These are phyloP conservation scores for Colletotrichum sidae DNA, from an alignment of 2,329 filamentous ascomycete genomes.

Conservation along the genomic window DNA sequence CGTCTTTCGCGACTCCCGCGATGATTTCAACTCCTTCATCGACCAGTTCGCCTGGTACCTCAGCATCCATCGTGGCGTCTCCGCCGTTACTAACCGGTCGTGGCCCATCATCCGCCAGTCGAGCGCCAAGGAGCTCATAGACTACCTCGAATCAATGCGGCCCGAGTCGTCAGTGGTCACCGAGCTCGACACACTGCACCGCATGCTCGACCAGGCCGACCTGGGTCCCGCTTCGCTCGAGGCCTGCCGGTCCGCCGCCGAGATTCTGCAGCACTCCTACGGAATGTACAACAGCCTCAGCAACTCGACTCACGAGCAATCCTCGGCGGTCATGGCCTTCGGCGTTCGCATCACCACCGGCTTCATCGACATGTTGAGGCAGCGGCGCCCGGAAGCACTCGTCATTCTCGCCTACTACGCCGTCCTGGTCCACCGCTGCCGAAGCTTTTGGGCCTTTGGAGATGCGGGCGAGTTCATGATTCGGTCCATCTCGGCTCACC, in stretches of 20 bases:
- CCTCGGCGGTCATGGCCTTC: slow-evolving; percentile 45
- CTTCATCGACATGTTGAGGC: slow-evolving; percentile 50
- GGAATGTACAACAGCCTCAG: slow-evolving; percentile 45
- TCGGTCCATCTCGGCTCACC: slow-evolving; percentile 40
- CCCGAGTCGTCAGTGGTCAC: slow-evolving; percentile 44
- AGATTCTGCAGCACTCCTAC: slow-evolving; percentile 49
- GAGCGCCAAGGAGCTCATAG: slow-evolving; percentile 43
- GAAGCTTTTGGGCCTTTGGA: slow-evolving; percentile 51
- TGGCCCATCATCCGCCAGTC: slow-evolving; percentile 51
- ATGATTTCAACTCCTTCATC: slow-evolving; percentile 53
- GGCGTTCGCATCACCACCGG: slow-evolving; percentile 46
- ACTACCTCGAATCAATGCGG: slow-evolving; percentile 39
- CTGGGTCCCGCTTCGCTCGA: slow-evolving; percentile 43
- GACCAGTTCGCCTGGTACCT: slow-evolving; percentile 55
- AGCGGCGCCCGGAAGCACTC: slow-evolving; percentile 54
- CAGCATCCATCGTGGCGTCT: slow-evolving; percentile 56
- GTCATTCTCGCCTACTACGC: slow-evolving; percentile 63
- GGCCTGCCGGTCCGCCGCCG: slow-evolving; percentile 46
- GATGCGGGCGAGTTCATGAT: slow-evolving; percentile 47
- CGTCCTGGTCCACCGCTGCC: slow-evolving; percentile 57
- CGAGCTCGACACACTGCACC: slow-evolving; percentile 41
- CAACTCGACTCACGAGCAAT: slow-evolving; percentile 42
- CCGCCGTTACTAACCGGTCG: slow-evolving; percentile 48
- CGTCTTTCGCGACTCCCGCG: slow-evolving; percentile 44
- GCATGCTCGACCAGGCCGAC: slow-evolving; percentile 30